phyloP scores from a whole-genome alignment of 1,284 basidiomycete genomes.

The Malassezia pachydermatis region DNA sequence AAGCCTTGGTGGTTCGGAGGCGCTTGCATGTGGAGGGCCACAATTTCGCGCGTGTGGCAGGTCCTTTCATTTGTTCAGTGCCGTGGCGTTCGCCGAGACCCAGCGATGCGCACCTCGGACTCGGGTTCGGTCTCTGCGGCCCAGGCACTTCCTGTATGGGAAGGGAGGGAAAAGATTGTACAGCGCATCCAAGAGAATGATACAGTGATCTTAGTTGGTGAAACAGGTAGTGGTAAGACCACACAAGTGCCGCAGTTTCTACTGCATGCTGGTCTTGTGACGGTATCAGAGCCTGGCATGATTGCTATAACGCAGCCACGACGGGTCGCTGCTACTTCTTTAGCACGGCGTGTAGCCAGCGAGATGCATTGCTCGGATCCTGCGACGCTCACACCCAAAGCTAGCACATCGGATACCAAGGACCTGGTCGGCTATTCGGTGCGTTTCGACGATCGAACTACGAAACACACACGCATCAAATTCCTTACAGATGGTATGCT shows the following conservation, averaged over 20 bases:
- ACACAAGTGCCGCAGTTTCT: conserved; percentile 58
- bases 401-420: not conserved
- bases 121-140: no score
- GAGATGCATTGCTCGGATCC: conserved; percentile 59
- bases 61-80: no score
- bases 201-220: conserved; percentile 81
- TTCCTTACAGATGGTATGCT: conserved; percentile 97
- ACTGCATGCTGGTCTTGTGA: conserved; percentile 56
- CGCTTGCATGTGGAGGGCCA: not conserved
- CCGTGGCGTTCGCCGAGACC: no score
- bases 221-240: conserved; percentile 96
- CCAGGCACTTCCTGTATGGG: conserved; percentile 35
- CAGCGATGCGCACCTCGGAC: no score
- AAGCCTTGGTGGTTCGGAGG: conserved; percentile 4
- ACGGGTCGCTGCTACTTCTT: conserved; percentile 81
- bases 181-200: conserved; percentile 57
- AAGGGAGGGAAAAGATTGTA: conserved; percentile 27
- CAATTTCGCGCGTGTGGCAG: not conserved
- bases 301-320: conserved; percentile 69
- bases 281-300: conserved; percentile 15
- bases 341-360: conserved; percentile 74
- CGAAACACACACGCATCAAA: conserved; percentile 66
- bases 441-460: conserved; percentile 77
- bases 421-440: conserved; percentile 80
- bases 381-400: conserved; percentile 6